Evolutionary conservation across 805 yeast genomes (phyloP), one percentile per base, ranked within the genome.

Genomic region (Kuraishia ogatae): DNA sequence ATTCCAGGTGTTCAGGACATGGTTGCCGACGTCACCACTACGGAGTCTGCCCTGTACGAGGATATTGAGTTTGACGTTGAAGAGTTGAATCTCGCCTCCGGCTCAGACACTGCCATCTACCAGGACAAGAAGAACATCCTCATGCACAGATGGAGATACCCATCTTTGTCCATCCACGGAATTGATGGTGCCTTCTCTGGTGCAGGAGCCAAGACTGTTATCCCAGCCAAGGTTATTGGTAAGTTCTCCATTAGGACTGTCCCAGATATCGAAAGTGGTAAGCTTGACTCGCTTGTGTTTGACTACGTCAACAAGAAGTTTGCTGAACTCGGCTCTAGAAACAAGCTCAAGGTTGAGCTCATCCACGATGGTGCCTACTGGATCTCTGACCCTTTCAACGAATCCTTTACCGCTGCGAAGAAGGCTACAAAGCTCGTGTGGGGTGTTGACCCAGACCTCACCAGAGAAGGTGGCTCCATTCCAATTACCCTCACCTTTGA

Each of bases 71-170:
- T 87, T 67, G 83, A 85, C 52, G 80, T 92, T 54, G 84, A 80
- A 46, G 98, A 92, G 62, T 81, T 94, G 69, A 88, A 92, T 67
- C 83, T 81, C 21, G 97, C 97, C 52, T 78, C 93, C 20, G 97
- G 98, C 53, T 85, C 97, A 8, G 69, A 89, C 60, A 91, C 97
- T 50, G 83, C 91, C 43, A 77, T 92, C 57, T 85, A 85, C 74
- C 78, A 82, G 59, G 79, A 80, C 69, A 89, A 90, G 73, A 84
- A 90, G 74, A 86, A 85, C 57, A 91, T 96, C 57, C 80, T 94
- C 65, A 93, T 91, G 87, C 97, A 92, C 72, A 85, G 99, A 81
- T 94, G 99, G 99, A 87, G 99, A 79, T 91, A 79, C 74, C 99
- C 99, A 55, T 90, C 98, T 7, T 78, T 94, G 64, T 92, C 98